Base-by-base conservation (phyloP, 164 flowering plant species). In the Piper longum region DNA sequence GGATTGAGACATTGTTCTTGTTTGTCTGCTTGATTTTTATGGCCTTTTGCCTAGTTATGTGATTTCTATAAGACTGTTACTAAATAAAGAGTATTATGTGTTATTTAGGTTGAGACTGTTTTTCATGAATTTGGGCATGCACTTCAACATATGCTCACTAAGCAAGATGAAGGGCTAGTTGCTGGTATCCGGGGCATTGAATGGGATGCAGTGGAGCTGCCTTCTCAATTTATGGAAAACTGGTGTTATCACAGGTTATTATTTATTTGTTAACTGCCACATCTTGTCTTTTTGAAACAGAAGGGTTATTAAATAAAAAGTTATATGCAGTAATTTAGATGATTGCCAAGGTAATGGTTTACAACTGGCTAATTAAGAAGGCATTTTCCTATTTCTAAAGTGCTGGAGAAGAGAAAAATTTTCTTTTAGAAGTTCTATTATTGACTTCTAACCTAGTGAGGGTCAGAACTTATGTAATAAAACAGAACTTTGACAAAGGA, bases 61-160 rank as follows among this genome's bases (percentile, higher is more conserved):
- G 16, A 16, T 5, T 44, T 5, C 48, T 44, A 44, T 44, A 26
- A 26, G 36, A 26, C 36, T 26, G 36, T 26, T 26, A 26, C 36
- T 26, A 26, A 26, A 26, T 26, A 26, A 26, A 26, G 36, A 26
- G 36, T 0, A 26, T 26, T 26, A 26, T 26, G 36, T 36, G 64
- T 51, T 52, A 41, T 80, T 74, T 78, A 95, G 99, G 97, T 95
- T 72, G 97, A 89, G 82, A 87, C 99, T 45, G 90, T 95, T 58
- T 95, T 95, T 79, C 97, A 95, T 80, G 99, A 95, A 77, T 91
- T 95, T 80, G 99, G 99, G 58, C 99, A 95, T 77, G 91, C 95
- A 16, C 91, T 95, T 69, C 99, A 95, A 79, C 97, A 91, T 70
- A 89, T 95, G 97, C 85, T 95, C 56, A 95, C 99, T 44, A 95